Evolutionary conservation across 805 yeast genomes (phyloP), one percentile per base, ranked within the genome.

Genomic region (Clavispora asparagi): DNA sequence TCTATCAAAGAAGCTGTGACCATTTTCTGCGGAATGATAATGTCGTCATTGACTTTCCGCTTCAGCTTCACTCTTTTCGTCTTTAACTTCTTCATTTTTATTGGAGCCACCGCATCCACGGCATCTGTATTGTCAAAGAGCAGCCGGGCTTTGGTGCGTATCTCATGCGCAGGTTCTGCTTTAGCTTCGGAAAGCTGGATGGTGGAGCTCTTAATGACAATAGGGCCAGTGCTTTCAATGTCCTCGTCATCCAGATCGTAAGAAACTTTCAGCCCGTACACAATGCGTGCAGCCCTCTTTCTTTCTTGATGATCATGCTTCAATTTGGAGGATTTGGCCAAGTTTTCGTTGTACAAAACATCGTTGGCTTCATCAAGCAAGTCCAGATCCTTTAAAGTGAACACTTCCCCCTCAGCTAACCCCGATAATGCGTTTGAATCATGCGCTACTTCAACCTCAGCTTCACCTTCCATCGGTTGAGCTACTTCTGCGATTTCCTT

Each of bases 311-410:
- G 43, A 23, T 63, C 61, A 25, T 63, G 53, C 44, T 63, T 55
- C n/a, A 66, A 60, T 47, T 63, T 67, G 3, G 59, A 54, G 14
- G 56, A 46, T 50, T 47, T 30, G 13, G 47, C 26, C 49, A 62
- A 58, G 49, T 54, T 61, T n/a, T 71, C 76, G 43, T 79, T 71
- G 27, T 60, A 69, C 28, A 82, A 57, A 26, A 54, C 57, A 37
- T 62, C 69, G 6, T 50, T 60, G 23, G 57, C 58, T 7, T 57
- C 66, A 14, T 61, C 76, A 13, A 70, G 51, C 13, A 77, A 49
- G 19, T 63, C 61, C n/a, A 60, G 53, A 51, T 82, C 87, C 41
- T 79, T 74, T 42, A 85, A 65, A 0, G 90, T 85, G 43, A 86
- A 64, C 3, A 84, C 67, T 0, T 70, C 77, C 7, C 71, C 68